Percentiles rank a stretch among this genome's conserved stretches.
phyloP scores from a whole-genome alignment of 2,329 filamentous ascomycete species.

The Pseudopyrenochaeta lycopersici region DNA sequence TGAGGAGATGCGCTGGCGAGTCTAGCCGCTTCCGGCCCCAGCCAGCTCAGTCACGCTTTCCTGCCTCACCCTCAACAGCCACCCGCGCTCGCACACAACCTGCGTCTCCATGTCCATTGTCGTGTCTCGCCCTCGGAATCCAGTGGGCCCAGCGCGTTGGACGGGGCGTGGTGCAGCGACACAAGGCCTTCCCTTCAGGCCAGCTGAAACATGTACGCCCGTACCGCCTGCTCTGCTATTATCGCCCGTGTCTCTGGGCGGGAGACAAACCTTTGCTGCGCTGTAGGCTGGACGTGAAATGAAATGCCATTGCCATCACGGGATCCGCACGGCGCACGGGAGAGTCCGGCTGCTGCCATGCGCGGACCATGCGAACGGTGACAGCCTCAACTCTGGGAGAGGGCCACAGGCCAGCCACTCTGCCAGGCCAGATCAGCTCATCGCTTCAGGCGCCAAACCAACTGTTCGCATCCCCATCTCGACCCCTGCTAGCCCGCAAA shows the following conservation, averaged over 20 bases:
- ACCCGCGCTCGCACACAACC: constrained; percentile 30
- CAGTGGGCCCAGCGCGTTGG: constrained; percentile 34
- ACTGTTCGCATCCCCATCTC: constrained; percentile 47
- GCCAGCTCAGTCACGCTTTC: constrained; percentile 40
- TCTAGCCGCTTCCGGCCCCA: constrained; percentile 28
- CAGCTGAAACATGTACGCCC: constrained; percentile 41
- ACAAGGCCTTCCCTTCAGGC: constrained; percentile 32
- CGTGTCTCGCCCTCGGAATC: constrained; percentile 33
- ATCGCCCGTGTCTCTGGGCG: constrained; percentile 8
- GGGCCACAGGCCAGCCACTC: constrained; percentile 34
- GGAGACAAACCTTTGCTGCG: too few species aligned
- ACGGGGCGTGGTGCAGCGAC: constrained; percentile 28
- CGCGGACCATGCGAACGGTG: constrained; percentile 46
- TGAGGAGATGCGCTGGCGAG: constrained; percentile 50
- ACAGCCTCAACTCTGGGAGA: constrained; percentile 33
- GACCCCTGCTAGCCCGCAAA: constrained; percentile 21
- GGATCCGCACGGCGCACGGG: constrained; percentile 35
- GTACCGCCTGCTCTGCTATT: constrained; percentile 24
- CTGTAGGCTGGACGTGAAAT: too few species aligned
- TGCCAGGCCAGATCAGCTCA: constrained; percentile 21
- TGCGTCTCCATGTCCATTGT: constrained; percentile 21
- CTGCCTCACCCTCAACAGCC: constrained; percentile 34
- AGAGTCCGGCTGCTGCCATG: constrained; percentile 33
- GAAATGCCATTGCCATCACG: too few species aligned
- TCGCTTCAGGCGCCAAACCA: constrained; percentile 47